Conservation (phyloP, 192 early-diverging fungal species). For the Entrophospora sp. region DNA sequence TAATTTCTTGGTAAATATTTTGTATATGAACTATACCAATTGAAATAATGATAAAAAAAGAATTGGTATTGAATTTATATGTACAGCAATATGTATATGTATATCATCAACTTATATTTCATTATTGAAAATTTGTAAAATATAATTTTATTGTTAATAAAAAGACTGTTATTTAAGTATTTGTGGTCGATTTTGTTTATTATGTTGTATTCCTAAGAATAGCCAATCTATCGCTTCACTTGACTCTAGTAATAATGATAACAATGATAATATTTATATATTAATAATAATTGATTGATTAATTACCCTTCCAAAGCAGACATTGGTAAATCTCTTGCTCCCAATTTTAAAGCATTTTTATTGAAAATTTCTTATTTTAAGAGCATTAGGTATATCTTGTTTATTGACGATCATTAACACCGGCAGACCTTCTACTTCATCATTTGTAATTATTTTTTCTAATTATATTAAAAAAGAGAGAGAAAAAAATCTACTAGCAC, state of each 20-base stretch:
- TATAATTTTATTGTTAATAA: too few species aligned
- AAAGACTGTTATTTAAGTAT: constrained; percentile 53
- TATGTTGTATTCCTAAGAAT: constrained; percentile 66
- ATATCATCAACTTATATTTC: too few species aligned
- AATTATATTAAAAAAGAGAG: neutral
- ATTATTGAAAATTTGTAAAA: too few species aligned
- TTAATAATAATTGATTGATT: neutral
- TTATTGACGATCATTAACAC: constrained; percentile 92
- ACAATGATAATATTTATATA: neutral
- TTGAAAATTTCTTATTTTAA: constrained; percentile 83
- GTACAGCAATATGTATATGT: too few species aligned
- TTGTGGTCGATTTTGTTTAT: constrained; percentile 70
- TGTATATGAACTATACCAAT: too few species aligned
- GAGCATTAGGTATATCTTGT: constrained; percentile 62
- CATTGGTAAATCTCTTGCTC: constrained; percentile 76
- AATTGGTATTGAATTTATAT: too few species aligned
- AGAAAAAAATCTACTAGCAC: neutral
- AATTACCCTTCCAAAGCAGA: constrained; percentile 72
- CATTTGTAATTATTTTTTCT: constrained; percentile 70
- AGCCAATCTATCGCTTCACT: constrained; percentile 88
- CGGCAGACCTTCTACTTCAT: constrained; percentile 72
- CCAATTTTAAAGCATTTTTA: constrained; percentile 69
- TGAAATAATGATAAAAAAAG: too few species aligned
- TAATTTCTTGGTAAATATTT: too few species aligned
- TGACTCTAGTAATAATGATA: constrained; percentile 41